A percentile compares a stretch with the other conserved stretches of the same genome.
These are phyloP conservation scores for Rauvolfia tetraphylla DNA, from an alignment of 257 asterid genomes.

Conservation along the genomic window DNA sequence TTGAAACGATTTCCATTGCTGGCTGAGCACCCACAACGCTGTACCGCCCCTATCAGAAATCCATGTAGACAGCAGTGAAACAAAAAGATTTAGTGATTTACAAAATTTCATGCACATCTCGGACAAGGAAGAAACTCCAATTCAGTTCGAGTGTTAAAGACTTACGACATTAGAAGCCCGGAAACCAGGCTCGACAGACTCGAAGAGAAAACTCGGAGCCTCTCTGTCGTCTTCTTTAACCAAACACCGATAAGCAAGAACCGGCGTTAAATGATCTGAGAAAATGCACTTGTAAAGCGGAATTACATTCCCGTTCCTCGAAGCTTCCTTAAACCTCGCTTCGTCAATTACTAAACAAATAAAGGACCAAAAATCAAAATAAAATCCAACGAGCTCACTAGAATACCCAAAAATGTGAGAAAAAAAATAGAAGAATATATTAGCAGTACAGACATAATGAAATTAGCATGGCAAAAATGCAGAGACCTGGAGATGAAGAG, in stretches of 20 bases:
- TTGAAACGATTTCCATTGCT: conserved; percentile 67
- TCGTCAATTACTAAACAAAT: conserved; percentile 47
- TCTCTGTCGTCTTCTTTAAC: conserved; percentile 88
- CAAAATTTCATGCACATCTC: neutral
- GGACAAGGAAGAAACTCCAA: neutral
- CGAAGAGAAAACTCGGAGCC: conserved; percentile 87
- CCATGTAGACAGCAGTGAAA: neutral
- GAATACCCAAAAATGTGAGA: neutral
- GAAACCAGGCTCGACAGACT: conserved; percentile 80
- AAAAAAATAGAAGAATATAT: neutral
- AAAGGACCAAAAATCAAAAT: neutral
- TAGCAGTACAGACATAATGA: neutral
- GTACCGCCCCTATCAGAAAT: conserved; percentile 64
- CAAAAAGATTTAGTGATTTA: neutral
- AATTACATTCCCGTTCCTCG: conserved; percentile 58
- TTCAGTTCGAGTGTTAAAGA: neutral
- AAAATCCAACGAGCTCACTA: neutral
- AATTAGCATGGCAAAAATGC: neutral
- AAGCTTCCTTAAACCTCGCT: conserved; percentile 58
- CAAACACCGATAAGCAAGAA: conserved; percentile 88
- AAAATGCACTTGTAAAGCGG: conserved; percentile 70
- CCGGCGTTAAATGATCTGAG: conserved; percentile 91
- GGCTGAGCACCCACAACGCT: conserved; percentile 92
- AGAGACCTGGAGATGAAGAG: conserved; percentile 41
- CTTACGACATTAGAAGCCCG: conserved; percentile 65